Evolutionary conservation across 768 basidiomycete species (phyloP).

Genomic region (Lentinula guzmanii): DNA sequence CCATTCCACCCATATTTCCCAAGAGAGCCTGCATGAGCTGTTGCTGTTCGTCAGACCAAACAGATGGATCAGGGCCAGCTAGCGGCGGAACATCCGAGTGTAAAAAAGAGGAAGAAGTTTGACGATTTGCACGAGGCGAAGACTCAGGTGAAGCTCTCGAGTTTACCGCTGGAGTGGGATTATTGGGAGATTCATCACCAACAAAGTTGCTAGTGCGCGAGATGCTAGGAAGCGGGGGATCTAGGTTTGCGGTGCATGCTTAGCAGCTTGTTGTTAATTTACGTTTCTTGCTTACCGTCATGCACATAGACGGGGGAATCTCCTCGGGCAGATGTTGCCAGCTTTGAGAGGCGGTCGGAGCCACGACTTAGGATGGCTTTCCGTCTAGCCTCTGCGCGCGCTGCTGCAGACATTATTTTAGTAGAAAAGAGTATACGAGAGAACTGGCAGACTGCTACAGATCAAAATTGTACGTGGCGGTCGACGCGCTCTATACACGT

Average conservation of each 20-base stretch:
- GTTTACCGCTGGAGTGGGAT: constrained; percentile 24
- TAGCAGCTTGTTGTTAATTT: background rate
- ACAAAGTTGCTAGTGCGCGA: constrained; percentile 29
- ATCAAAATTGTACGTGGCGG: background rate
- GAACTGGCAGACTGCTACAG: too few relatives aligned
- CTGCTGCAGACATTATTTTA: constrained; percentile 41
- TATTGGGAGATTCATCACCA: constrained; percentile 35
- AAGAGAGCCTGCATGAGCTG: constrained; percentile 67
- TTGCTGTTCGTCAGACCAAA: constrained; percentile 68
- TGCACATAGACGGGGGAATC: constrained; percentile 53
- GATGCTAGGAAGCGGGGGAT: constrained; percentile 33
- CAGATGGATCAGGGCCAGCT: constrained; percentile 39
- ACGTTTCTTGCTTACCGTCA: constrained; percentile 31
- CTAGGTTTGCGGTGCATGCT: constrained; percentile 15
- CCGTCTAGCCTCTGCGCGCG: constrained; percentile 71
- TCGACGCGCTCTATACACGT: background rate
- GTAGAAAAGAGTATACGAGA: background rate
- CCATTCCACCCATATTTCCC: constrained; percentile 16
- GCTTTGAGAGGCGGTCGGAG: constrained; percentile 68
- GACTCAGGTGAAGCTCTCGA: constrained; percentile 22
- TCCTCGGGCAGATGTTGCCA: constrained; percentile 67
- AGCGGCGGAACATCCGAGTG: constrained; percentile 8
- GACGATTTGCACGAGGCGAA: constrained; percentile 10
- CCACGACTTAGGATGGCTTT: constrained; percentile 73
- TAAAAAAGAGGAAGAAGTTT: constrained; percentile 23